Evolutionary conservation across 139 green algal species (phyloP).

Genomic region (Closterium sp.): DNA sequence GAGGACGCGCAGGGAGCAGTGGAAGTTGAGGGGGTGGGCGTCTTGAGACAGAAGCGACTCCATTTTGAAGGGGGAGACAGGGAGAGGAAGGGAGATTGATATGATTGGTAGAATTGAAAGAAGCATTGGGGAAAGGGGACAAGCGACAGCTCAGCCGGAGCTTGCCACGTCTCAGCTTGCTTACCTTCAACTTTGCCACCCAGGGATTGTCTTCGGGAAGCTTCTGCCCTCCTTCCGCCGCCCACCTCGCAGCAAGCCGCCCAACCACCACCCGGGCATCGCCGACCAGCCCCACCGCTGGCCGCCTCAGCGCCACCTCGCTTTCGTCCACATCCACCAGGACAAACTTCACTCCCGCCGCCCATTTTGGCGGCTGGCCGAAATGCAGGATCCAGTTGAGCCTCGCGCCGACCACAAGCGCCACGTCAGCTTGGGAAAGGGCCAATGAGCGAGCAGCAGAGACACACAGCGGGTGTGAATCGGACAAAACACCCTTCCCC

Average conservation of each 20-base stretch:
- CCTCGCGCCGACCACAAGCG: constrained; percentile 67
- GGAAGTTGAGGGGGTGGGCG: too few relatives aligned
- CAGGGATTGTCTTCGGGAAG: not conserved
- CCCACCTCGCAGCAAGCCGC: constrained; percentile 38
- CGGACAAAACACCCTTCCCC: constrained; percentile 74
- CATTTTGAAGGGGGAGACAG: too few relatives aligned
- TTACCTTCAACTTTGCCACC: not conserved
- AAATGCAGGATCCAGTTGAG: constrained; percentile 86
- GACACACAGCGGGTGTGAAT: constrained; percentile 59
- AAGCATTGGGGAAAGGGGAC: too few relatives aligned
- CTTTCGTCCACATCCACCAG: constrained; percentile 56
- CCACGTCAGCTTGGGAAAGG: constrained; percentile 69
- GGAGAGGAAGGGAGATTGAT: too few relatives aligned
- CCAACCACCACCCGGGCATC: constrained; percentile 56
- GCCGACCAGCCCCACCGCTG: constrained; percentile 54
- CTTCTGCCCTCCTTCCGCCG: not conserved
- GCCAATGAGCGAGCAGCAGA: constrained; percentile 68
- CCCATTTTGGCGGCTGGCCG: constrained; percentile 66
- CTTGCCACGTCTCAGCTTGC: too few relatives aligned
- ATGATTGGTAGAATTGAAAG: too few relatives aligned
- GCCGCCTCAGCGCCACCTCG: constrained; percentile 52
- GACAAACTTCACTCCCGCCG: constrained; percentile 63
- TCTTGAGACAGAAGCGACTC: too few relatives aligned
- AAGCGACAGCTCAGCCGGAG: too few relatives aligned
- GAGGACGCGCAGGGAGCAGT: too few relatives aligned